Percentiles rank a stretch among this genome's conserved stretches.
These are phyloP conservation scores for Pseudodiploospora longispora DNA, from an alignment of 2,329 filamentous ascomycete species.

Conservation along the genomic window DNA sequence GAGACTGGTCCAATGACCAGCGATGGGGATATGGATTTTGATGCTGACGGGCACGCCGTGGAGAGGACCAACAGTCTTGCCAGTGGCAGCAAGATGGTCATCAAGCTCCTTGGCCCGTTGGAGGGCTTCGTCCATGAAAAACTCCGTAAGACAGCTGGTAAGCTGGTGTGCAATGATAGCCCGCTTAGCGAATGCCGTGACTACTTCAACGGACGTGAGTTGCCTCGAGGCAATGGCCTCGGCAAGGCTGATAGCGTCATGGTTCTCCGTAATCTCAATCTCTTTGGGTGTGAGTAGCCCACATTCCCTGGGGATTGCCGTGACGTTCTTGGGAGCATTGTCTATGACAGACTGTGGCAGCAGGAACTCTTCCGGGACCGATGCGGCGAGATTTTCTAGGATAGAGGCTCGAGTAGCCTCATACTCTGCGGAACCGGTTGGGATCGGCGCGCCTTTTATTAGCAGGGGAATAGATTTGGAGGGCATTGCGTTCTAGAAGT, in stretches of 20 bases:
- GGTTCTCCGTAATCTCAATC: constrained; percentile 38
- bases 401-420: constrained; percentile 16
- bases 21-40: constrained; percentile 54
- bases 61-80: constrained; percentile 43
- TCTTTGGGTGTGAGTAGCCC: constrained; percentile 38
- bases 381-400: constrained; percentile 21
- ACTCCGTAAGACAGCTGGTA: constrained; percentile 42
- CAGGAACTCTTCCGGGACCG: constrained; percentile 21
- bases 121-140: constrained; percentile 41
- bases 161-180: constrained; percentile 49
- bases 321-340: constrained; percentile 23
- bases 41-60: constrained; percentile 44
- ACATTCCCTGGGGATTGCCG: constrained; percentile 26
- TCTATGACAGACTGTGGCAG: constrained; percentile 19
- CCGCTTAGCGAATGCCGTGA: constrained; percentile 43
- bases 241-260: constrained; percentile 34
- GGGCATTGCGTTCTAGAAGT: too few relatives aligned
- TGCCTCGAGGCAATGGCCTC: constrained; percentile 27
- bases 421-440: constrained; percentile 16
- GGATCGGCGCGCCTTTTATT: constrained; percentile 11
- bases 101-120: constrained; percentile 33
- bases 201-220: constrained; percentile 31
- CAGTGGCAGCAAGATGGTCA: constrained; percentile 27
- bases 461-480: background rate
- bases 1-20: constrained; percentile 37